Percentiles rank a stretch among this genome's conserved stretches.
phyloP scores from a whole-genome alignment of 352 stramenopile genomes.

The Elongisporangium prolatum region DNA sequence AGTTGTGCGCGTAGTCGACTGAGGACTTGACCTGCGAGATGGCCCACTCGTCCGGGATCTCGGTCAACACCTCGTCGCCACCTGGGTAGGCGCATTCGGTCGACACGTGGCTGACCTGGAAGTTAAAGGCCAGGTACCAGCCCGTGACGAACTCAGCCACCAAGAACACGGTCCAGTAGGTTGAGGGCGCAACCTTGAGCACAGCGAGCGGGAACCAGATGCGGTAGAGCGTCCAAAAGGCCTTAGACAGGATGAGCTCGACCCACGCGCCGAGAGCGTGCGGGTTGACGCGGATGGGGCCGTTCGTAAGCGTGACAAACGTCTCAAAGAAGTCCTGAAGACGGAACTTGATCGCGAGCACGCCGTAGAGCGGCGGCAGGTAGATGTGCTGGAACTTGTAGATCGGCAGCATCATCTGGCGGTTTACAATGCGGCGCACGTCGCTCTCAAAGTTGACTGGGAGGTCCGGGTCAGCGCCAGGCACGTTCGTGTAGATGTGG shows the following conservation, averaged over 20 bases:
- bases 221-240: conserved; percentile 88
- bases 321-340: conserved; percentile 91
- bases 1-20: conserved; percentile 90
- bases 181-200: conserved; percentile 46
- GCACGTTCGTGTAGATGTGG: conserved; percentile 95
- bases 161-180: conserved; percentile 81
- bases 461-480: conserved; percentile 91
- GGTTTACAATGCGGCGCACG: conserved; percentile 83
- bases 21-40: conserved; percentile 92
- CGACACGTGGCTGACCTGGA: conserved; percentile 89
- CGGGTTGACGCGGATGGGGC: conserved; percentile 90
- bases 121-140: conserved; percentile 94
- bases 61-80: conserved; percentile 45
- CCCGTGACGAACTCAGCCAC: conserved; percentile 87
- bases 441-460: conserved; percentile 85
- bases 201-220: conserved; percentile 86
- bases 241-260: conserved; percentile 84
- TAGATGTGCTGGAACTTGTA: conserved; percentile 94
- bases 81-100: conserved; percentile 89
- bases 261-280: conserved; percentile 71
- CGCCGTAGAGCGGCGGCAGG: conserved; percentile 90
- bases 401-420: conserved; percentile 77
- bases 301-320: conserved; percentile 82
- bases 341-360: conserved; percentile 93
- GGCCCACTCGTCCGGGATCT: conserved; percentile 89